phyloP scores from a whole-genome alignment of 2,329 filamentous ascomycete genomes.

The Daldinia eschscholtzii region DNA sequence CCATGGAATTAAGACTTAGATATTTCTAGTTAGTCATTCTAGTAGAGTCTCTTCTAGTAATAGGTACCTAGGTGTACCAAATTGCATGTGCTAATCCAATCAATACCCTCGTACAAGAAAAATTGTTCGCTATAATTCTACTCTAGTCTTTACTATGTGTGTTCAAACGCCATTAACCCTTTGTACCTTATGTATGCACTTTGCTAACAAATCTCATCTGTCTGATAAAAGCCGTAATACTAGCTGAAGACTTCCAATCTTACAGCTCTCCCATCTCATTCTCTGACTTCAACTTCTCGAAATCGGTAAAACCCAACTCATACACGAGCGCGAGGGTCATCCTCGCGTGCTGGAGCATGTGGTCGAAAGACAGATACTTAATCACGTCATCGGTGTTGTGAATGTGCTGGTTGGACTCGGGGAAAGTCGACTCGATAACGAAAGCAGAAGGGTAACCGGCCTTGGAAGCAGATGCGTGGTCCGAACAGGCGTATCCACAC shows the following conservation, averaged over 20 bases:
- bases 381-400: slow-evolving; percentile 78
- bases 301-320: slow-evolving; percentile 83
- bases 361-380: slow-evolving; percentile 82
- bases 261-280: slow-evolving; percentile 56
- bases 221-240: not conserved
- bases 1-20: not conserved
- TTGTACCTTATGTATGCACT: slow-evolving; percentile 10
- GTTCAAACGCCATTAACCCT: slow-evolving; percentile 24
- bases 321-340: slow-evolving; percentile 87
- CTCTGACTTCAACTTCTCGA: slow-evolving; percentile 62
- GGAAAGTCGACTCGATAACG: slow-evolving; percentile 80
- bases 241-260: not conserved
- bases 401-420: slow-evolving; percentile 75
- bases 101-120: slow-evolving; percentile 2
- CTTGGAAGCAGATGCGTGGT: slow-evolving; percentile 80
- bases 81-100: slow-evolving; percentile 11
- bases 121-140: slow-evolving; percentile 1
- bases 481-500: slow-evolving; percentile 87
- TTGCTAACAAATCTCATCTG: slow-evolving; percentile 6
- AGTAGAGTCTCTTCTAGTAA: slow-evolving; percentile 5
- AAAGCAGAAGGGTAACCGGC: slow-evolving; percentile 81
- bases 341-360: slow-evolving; percentile 91
- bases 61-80: not conserved
- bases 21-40: not conserved
- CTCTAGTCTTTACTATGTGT: slow-evolving; percentile 1